A percentile compares a stretch with the other conserved stretches of the same genome.
These are phyloP conservation scores for Alternaria triticina DNA, from an alignment of 2,329 filamentous ascomycete genomes.

Conservation along the genomic window DNA sequence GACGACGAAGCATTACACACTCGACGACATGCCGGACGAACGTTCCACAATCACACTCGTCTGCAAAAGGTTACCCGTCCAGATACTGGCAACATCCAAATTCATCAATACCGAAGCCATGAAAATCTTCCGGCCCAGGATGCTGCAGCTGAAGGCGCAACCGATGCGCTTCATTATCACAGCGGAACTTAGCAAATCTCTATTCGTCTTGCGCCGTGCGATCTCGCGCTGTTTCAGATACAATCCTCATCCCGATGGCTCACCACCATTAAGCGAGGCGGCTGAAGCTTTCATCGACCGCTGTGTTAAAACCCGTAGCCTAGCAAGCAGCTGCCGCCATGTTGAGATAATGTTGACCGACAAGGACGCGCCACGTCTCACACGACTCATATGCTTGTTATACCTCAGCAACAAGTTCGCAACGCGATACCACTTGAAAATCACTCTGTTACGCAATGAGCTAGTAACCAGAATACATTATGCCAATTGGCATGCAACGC, in stretches of 20 bases:
- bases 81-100: not conserved
- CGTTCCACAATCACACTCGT: not conserved
- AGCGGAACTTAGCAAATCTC: not conserved
- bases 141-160: not conserved
- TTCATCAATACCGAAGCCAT: not conserved
- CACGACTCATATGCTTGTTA: not conserved
- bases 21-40: not conserved
- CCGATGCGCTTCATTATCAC: not conserved
- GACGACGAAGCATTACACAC: not conserved
- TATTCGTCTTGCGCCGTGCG: not conserved
- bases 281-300: not conserved
- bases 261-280: not conserved
- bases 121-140: not conserved
- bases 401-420: not conserved
- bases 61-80: not conserved
- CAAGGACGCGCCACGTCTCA: not conserved
- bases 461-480: not conserved
- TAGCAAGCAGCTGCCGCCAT: not conserved
- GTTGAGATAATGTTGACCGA: not conserved
- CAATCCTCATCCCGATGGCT: not conserved
- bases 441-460: not conserved
- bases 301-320: not conserved
- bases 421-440: not conserved
- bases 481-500: not conserved
- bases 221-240: not conserved